Evolutionary conservation across 306 rosid genomes (phyloP).

Genomic region (Prunus mira): DNA sequence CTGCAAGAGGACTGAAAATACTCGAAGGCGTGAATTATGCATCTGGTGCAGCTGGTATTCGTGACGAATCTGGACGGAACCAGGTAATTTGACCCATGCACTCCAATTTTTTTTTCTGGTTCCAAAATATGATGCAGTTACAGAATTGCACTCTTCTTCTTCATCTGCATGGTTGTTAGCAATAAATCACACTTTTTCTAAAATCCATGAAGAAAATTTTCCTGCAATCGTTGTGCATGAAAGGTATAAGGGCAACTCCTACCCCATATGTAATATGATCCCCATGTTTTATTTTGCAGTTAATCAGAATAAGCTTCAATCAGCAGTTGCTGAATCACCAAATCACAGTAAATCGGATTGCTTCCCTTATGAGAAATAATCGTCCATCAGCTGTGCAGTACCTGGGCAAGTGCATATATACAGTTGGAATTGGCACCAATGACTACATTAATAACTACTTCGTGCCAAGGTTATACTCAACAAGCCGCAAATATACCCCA

Average conservation of each 20-base stretch:
- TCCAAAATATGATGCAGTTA: too few species aligned
- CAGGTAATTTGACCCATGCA: background rate
- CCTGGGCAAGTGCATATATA: conserved; percentile 24
- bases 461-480: conserved; percentile 7
- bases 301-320: conserved; percentile 8
- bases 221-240: too few species aligned
- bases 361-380: background rate
- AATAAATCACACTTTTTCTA: too few species aligned
- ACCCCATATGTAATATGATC: background rate
- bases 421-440: conserved; percentile 18
- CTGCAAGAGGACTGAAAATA: background rate
- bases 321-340: conserved; percentile 22
- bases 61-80: background rate
- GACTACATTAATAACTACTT: conserved; percentile 30
- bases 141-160: too few species aligned
- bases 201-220: too few species aligned
- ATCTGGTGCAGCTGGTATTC: conserved; percentile 21
- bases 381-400: background rate
- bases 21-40: conserved; percentile 23
- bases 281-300: conserved; percentile 7
- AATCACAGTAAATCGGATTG: background rate
- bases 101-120: too few species aligned
- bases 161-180: too few species aligned
- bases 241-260: too few species aligned
- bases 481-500: conserved; percentile 4